Evolutionary conservation across 768 basidiomycete genomes (phyloP).

Genomic region (Podaxis sp.): DNA sequence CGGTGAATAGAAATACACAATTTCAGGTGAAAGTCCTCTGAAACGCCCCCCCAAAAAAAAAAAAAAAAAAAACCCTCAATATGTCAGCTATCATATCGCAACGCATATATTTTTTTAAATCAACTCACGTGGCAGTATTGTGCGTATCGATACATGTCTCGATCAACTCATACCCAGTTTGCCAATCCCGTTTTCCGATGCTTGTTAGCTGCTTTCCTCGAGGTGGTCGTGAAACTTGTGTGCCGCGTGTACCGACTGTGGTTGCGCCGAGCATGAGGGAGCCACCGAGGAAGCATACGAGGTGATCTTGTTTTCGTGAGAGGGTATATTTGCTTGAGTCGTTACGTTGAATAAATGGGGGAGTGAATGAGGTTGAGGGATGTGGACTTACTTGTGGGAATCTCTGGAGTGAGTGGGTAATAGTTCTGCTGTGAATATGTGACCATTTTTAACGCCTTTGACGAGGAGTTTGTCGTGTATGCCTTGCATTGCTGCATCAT

Average conservation of each 20-base stretch:
- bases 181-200: constrained; percentile 76
- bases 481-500: constrained; percentile 79
- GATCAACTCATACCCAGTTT: constrained; percentile 76
- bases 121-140: constrained; percentile 75
- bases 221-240: constrained; percentile 66
- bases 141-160: constrained; percentile 87
- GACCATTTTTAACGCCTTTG: constrained; percentile 52
- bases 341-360: not conserved
- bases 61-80: not conserved
- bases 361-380: not conserved
- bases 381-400: constrained; percentile 27
- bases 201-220: constrained; percentile 54
- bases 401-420: constrained; percentile 43
- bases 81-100: constrained; percentile 21
- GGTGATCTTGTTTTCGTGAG: constrained; percentile 89
- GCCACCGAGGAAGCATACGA: constrained; percentile 94
- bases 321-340: constrained; percentile 62
- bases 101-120: not conserved
- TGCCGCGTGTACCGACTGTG: constrained; percentile 50
- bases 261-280: constrained; percentile 89
- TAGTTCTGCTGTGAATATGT: constrained; percentile 84
- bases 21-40: constrained; percentile 87
- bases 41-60: not conserved
- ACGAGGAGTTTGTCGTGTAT: constrained; percentile 74
- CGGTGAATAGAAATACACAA: constrained; percentile 75